A percentile compares a stretch with the other conserved stretches of the same genome.
Conservation (phyloP, 163 green algal species). For the Chlorella variabilis region DNA sequence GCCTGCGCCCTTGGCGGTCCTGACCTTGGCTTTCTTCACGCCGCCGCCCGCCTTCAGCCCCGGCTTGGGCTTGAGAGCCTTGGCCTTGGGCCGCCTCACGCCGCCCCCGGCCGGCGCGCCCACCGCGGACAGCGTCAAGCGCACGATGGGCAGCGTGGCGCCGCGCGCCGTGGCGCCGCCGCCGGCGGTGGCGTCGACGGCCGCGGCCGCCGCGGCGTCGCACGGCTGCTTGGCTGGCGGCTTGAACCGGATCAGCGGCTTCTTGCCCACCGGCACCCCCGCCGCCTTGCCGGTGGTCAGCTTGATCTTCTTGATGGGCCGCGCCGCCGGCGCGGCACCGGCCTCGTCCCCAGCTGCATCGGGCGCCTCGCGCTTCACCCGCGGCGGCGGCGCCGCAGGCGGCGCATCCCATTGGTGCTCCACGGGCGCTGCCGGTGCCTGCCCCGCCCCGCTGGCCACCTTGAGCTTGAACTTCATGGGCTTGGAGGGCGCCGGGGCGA, state of each 20-base stretch:
- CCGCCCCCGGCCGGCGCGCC: background rate
- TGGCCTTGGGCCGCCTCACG: slow-evolving; percentile 11
- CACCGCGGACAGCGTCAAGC: slow-evolving; percentile 9
- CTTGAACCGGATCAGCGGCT: slow-evolving; percentile 37
- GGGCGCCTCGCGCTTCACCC: background rate
- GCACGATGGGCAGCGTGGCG: slow-evolving; percentile 30
- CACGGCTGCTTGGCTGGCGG: slow-evolving; percentile 37
- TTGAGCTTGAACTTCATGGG: slow-evolving; percentile 36
- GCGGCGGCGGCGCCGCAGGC: background rate
- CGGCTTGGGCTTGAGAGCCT: background rate
- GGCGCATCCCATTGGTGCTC: background rate
- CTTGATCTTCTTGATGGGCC: slow-evolving; percentile 30
- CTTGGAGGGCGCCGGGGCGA: background rate
- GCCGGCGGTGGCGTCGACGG: background rate
- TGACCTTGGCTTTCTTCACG: too few relatives aligned
- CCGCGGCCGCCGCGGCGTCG: background rate
- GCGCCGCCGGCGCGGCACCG: background rate
- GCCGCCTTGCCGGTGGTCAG: background rate
- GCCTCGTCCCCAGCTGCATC: background rate
- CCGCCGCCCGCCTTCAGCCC: background rate
- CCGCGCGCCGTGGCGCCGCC: background rate
- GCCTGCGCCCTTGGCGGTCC: background rate
- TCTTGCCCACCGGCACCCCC: slow-evolving; percentile 2
- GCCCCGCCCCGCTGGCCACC: background rate
- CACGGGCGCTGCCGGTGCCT: background rate